Evolutionary conservation across 139 green algal genomes (phyloP).

Genomic region (Picochlorum sp.): DNA sequence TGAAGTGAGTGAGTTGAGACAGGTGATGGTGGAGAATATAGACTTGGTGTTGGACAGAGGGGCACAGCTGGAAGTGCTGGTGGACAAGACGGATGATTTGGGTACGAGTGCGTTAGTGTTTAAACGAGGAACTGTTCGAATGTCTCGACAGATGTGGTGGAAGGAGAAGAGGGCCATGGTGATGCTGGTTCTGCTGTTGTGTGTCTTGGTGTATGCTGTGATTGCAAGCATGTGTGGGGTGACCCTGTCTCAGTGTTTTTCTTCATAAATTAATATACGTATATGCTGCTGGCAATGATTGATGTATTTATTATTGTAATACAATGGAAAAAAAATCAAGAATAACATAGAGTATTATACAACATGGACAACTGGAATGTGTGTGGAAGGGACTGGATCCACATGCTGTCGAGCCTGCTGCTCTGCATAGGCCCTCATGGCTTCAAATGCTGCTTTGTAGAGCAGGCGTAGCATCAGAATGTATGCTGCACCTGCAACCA

Average conservation of each 20-base stretch:
- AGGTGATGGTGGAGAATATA: conserved; percentile 89
- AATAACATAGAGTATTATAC: background rate
- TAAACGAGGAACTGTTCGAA: conserved; percentile 29
- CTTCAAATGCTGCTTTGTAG: conserved; percentile 40
- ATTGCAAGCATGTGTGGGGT: background rate
- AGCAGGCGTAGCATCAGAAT: conserved; percentile 43
- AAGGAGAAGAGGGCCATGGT: conserved; percentile 2
- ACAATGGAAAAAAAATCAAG: no score
- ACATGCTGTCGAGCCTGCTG: conserved; percentile 8
- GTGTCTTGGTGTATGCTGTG: conserved; percentile 3
- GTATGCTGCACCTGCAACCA: conserved; percentile 44
- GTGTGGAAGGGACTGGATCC: background rate
- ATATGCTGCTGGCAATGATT: no score
- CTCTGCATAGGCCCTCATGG: conserved; percentile 22
- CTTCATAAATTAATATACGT: no score
- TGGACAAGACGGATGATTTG: conserved; percentile 83
- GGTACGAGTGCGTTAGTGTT: conserved; percentile 68
- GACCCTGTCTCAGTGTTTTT: background rate
- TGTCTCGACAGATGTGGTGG: conserved; percentile 7
- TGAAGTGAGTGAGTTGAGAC: conserved; percentile 71
- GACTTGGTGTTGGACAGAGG: conserved; percentile 81
- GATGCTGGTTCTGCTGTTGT: background rate
- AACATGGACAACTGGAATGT: background rate
- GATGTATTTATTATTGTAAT: no score
- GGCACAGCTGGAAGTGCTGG: conserved; percentile 88